Base-by-base conservation (phyloP, 2,329 filamentous ascomycete genomes). In the Cordyceps javanica region DNA sequence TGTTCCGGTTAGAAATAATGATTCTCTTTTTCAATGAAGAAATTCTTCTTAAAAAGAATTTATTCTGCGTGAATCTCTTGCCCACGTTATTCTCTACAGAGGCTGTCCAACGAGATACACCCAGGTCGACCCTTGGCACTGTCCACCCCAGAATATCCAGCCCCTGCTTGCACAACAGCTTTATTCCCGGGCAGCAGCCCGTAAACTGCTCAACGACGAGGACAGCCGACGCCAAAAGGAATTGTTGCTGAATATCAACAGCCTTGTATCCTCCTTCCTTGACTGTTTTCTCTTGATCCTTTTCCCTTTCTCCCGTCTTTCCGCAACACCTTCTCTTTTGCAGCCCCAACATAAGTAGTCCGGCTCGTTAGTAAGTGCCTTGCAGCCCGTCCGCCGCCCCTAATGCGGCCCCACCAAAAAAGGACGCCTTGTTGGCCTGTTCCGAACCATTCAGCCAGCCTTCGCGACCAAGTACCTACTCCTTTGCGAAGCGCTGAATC, bases 331-430 rank as follows among this genome's bases (percentile, higher is more conserved):
- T n/a, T n/a, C n/a, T n/a, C n/a, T n/a, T 16, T n/a, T n/a, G 13
- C 14, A 28, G 13, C 23, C n/a, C n/a, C 19, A 3, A 16, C 10
- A 14, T 32, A 6, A 32, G 6, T 32, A 32, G 6, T 32, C 6
- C 6, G 30, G 30, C 11, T 6, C 30, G 6, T 32, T 25, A 16
- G 7, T 45, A 26, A 14, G 23, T 28, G 25, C 23, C 42, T 38
- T 41, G 36, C 50, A 42, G 36, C 49, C 50, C 21, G 34, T 36
- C 11, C 26, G 25, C 11, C 6, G 32, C 50, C 50, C 50, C 50
- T 53, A 25, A 23, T 55, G 41, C 16, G 16, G 53, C 42, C 53
- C 53, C 53, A 55, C 42, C 26, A 38, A 46, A 48, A 55, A 45
- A 16, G 39, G 30, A 36, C 28, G 53, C 53, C 42, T 30, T 28